Conservation (phyloP, 139 green algal genomes). For the Chara braunii region DNA sequence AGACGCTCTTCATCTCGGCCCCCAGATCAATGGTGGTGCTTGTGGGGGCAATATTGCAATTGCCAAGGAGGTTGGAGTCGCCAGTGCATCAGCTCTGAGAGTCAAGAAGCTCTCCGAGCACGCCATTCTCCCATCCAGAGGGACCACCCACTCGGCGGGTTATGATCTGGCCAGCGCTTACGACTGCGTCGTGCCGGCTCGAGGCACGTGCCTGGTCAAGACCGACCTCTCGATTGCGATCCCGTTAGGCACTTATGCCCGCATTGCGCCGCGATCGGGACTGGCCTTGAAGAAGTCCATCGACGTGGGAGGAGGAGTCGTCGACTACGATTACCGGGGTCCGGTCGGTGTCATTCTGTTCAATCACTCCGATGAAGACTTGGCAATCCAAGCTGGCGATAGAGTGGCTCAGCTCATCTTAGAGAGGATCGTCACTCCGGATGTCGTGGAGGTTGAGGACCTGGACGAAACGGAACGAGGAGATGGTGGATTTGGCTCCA, state of each 20-base stretch:
- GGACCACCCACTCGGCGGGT: slow-evolving; percentile 72
- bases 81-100: slow-evolving; percentile 39
- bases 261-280: slow-evolving; percentile 87
- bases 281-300: slow-evolving; percentile 94
- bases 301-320: slow-evolving; percentile 87
- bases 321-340: slow-evolving; percentile 96
- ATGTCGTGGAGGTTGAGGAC: slow-evolving; percentile 83
- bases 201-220: slow-evolving; percentile 72
- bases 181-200: slow-evolving; percentile 72
- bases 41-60: too few relatives aligned
- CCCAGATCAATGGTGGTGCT: too few relatives aligned
- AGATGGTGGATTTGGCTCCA: slow-evolving; percentile 88
- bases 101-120: slow-evolving; percentile 79
- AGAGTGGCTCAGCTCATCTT: slow-evolving; percentile 79
- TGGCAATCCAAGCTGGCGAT: slow-evolving; percentile 47
- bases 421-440: slow-evolving; percentile 85
- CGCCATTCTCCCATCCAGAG: slow-evolving; percentile 71
- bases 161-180: slow-evolving; percentile 89
- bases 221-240: slow-evolving; percentile 83
- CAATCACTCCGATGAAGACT: slow-evolving; percentile 85
- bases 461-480: slow-evolving; percentile 81
- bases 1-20: too few relatives aligned
- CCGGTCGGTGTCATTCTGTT: slow-evolving; percentile 92
- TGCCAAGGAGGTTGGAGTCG: too few relatives aligned
- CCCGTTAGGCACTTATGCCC: slow-evolving; percentile 84